These are phyloP conservation scores for Pseudogymnoascus sp. DNA, from an alignment of 2,329 filamentous ascomycete species.

Conservation along the genomic window DNA sequence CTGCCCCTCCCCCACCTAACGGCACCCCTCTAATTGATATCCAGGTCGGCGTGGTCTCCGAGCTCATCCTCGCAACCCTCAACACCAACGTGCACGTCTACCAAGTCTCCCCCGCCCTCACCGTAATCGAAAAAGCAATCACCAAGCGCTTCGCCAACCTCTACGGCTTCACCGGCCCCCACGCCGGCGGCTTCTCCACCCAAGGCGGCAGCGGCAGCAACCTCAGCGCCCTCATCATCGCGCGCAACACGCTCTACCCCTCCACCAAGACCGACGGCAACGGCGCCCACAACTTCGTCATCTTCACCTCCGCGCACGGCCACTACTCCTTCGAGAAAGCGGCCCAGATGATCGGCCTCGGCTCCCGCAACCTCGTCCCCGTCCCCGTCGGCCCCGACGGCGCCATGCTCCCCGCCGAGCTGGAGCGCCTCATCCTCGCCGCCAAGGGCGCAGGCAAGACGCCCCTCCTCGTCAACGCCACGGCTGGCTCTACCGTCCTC, in stretches of 20 bases:
- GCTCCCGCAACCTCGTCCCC: conserved; percentile 60
- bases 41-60: conserved; percentile 72
- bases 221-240: conserved; percentile 74
- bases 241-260: conserved; percentile 78
- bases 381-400: conserved; percentile 68
- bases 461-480: conserved; percentile 91
- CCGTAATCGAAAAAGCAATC: conserved; percentile 79
- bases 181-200: conserved; percentile 58
- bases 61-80: conserved; percentile 72
- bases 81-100: conserved; percentile 69
- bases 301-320: conserved; percentile 84
- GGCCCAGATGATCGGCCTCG: conserved; percentile 82
- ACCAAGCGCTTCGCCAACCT: conserved; percentile 62
- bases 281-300: conserved; percentile 54
- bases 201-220: conserved; percentile 83
- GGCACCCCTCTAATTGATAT: not conserved
- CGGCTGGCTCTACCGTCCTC: conserved; percentile 86
- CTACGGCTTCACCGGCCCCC: conserved; percentile 65
- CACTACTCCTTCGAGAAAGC: conserved; percentile 96
- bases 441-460: conserved; percentile 62
- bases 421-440: conserved; percentile 53
- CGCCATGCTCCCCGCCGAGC: conserved; percentile 57
- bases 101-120: conserved; percentile 85
- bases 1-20: not conserved
- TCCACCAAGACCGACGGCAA: conserved; percentile 68